A percentile compares a stretch with the other conserved stretches of the same genome.
Evolutionary conservation across 2,329 filamentous ascomycete genomes (phyloP).

Genomic region (Aspergillus glaucus): DNA sequence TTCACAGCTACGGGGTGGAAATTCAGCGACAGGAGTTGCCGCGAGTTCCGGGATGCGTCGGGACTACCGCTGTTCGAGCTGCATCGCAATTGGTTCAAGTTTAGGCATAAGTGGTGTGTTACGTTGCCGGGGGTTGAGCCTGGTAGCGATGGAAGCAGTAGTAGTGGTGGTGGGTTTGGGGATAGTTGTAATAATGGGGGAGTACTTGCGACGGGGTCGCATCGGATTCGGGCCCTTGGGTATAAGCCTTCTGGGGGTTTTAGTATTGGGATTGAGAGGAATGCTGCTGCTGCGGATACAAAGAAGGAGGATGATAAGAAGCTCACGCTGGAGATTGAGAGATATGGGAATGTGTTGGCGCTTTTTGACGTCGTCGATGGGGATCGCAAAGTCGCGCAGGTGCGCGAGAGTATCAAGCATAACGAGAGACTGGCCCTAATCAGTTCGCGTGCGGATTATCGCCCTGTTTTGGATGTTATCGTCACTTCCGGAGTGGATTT

Average conservation of each 20-base stretch:
- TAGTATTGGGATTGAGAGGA: conserved; percentile 15
- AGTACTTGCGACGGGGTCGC: neutral
- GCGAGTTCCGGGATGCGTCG: conserved; percentile 24
- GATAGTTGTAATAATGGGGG: neutral
- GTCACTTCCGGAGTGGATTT: conserved; percentile 20
- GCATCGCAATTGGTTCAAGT: conserved; percentile 6
- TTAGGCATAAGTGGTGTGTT: conserved; percentile 14
- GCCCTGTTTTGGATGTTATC: conserved; percentile 19
- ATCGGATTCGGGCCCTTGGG: neutral
- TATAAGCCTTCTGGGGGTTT: conserved; percentile 7
- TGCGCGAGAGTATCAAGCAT: conserved; percentile 14
- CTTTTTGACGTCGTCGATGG: conserved; percentile 16
- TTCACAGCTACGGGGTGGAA: conserved; percentile 22
- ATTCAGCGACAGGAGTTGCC: conserved; percentile 16
- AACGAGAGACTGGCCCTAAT: conserved; percentile 11
- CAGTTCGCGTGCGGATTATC: conserved; percentile 12
- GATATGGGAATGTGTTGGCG: conserved; percentile 11
- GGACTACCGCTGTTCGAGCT: conserved; percentile 24
- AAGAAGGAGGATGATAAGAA: conserved; percentile 13
- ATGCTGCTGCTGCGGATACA: conserved; percentile 12
- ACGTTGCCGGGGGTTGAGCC: conserved; percentile 18
- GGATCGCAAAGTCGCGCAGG: conserved; percentile 14
- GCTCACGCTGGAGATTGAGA: conserved; percentile 13
- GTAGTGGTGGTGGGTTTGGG: neutral
- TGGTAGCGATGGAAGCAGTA: neutral